phyloP scores from a whole-genome alignment of 306 rosid species.

The Datisca glomerata region DNA sequence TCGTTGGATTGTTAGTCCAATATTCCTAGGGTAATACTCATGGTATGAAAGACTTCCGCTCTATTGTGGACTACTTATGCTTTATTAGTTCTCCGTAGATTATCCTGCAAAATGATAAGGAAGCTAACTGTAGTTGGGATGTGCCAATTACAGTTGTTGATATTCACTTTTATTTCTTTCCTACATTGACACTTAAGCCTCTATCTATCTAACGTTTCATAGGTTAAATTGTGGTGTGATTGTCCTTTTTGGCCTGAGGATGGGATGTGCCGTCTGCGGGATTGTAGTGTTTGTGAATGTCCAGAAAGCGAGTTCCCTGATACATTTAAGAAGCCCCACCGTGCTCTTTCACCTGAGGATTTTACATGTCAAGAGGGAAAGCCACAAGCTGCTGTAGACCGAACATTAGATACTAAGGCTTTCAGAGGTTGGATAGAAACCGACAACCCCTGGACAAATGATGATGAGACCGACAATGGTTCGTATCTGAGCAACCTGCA shows the following conservation, averaged over 20 bases:
- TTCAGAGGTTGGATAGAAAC: conserved; percentile 81
- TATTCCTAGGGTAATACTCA: too few species aligned
- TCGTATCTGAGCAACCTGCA: conserved; percentile 10
- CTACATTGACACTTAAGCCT: too few species aligned
- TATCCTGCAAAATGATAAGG: too few species aligned
- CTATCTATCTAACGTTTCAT: too few species aligned
- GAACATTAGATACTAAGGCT: conserved; percentile 67
- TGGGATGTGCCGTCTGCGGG: conserved; percentile 96
- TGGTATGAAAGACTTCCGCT: too few species aligned
- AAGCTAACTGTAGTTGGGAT: too few species aligned
- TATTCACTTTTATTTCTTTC: too few species aligned
- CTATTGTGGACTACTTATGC: too few species aligned
- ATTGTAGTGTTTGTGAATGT: conserved; percentile 97
- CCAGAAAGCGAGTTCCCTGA: conserved; percentile 84
- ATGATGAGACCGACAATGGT: conserved; percentile 92
- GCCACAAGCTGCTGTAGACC: conserved; percentile 92
- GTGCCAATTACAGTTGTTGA: too few species aligned
- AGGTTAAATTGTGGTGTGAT: conserved; percentile 92
- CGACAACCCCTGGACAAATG: conserved; percentile 93
- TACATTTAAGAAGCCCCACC: conserved; percentile 50
- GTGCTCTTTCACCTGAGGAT: conserved; percentile 51
- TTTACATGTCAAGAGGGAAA: conserved; percentile 90
- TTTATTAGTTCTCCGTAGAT: too few species aligned
- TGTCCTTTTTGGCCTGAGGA: conserved; percentile 99
- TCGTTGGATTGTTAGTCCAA: too few species aligned